Percentiles rank a stretch among this genome's conserved stretches.
Evolutionary conservation across 257 asterid species (phyloP).

Genomic region (Solanum appendiculatum): DNA sequence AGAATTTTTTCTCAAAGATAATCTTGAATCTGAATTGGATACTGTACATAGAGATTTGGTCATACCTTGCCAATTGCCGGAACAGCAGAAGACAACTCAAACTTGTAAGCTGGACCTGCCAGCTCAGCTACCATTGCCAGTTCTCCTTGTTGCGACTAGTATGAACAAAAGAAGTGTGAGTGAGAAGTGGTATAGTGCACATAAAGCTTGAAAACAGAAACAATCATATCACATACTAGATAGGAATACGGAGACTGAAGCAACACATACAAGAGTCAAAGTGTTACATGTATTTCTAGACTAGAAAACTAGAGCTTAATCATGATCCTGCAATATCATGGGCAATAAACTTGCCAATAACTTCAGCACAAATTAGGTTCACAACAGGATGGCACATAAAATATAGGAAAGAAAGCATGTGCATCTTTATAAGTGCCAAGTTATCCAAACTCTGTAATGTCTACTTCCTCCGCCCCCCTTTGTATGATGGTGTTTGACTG

Average conservation of each 20-base stretch:
- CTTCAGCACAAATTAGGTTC: neutral
- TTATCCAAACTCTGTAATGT: neutral
- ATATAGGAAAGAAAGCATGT: neutral
- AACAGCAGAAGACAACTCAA: constrained; percentile 58
- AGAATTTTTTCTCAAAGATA: neutral
- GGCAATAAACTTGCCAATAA: neutral
- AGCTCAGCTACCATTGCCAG: constrained; percentile 73
- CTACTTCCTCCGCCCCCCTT: neutral
- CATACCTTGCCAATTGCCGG: constrained; percentile 75
- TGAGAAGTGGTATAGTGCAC: neutral
- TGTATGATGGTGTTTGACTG: neutral
- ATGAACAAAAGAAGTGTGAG: constrained; percentile 6
- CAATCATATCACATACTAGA: neutral
- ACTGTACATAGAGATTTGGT: neutral
- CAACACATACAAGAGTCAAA: neutral
- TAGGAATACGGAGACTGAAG: neutral
- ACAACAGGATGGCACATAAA: neutral
- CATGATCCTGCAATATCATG: neutral
- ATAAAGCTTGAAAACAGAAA: neutral
- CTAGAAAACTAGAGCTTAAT: neutral
- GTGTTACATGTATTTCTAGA: neutral
- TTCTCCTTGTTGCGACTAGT: constrained; percentile 78
- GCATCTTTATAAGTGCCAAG: neutral
- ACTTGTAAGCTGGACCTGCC: constrained; percentile 61
- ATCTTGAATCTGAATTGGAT: neutral